Evolutionary conservation across 2,329 filamentous ascomycete genomes (phyloP), one percentile per base, ranked within the genome.

Genomic region (Neonectria neomacrospora): DNA sequence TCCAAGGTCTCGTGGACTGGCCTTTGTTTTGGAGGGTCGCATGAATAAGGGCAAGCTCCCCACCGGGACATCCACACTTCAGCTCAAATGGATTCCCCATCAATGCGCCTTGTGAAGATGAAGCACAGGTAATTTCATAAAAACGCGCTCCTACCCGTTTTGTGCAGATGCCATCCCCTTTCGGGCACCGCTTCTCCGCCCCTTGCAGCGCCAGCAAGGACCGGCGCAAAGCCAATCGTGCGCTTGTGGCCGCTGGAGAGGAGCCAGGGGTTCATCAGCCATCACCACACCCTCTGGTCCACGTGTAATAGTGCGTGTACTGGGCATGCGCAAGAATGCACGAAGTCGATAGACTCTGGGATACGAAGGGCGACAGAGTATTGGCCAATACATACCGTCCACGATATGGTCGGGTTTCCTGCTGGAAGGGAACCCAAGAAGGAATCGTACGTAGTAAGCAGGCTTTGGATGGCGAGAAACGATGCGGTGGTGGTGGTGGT

Each of bases 131-230:
- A 48, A 63, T 58, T 63, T 63, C 60, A 63, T 58, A 63, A 62
- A 51, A 37, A n/a, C 50, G 3, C 9, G n/a, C 26, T 23, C 42
- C 48, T 58, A 42, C 47, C 60, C 44, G n/a, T 58, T 63, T 63
- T 63, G 60, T 63, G 54, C 60, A 63, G 7, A 10, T 6, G 23
- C 50, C 34, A 50, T 63, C 50, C 54, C 60, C 54, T 48, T 63
- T 63, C 44, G 58, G 60, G 60, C 26, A 54, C 50, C 10, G 23
- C 55, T 48, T 54, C 34, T 50, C 60, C 54, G 50, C 50, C 50
- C 60, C 60, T 57, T 63, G 60, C 60, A 51, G 50, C 60, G 54
- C 60, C 54, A 58, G 54, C 50, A 54, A 20, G 34, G 50, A n/a
- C 60, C 41, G 20, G 48, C 12, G 41, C 42, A 54, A 63, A 53